These are phyloP conservation scores for Trichocladium antarcticum DNA, from an alignment of 495 filamentous ascomycete species.

Conservation along the genomic window DNA sequence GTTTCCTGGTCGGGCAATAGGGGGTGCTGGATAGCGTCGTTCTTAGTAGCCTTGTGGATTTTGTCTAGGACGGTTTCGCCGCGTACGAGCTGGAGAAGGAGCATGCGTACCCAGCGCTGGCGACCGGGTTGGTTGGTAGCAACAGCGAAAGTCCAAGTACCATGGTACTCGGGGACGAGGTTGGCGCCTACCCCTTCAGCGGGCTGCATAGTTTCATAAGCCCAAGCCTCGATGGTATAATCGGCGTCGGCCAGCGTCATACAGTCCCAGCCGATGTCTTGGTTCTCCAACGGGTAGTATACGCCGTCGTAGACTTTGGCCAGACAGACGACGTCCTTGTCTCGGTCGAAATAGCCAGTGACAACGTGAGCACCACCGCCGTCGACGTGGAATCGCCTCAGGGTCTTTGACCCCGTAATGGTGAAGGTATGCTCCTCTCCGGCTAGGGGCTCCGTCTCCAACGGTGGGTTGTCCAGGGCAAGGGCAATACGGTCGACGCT, in stretches of 20 bases:
- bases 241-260: neutral
- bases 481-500: neutral
- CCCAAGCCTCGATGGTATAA: neutral
- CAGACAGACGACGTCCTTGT: neutral
- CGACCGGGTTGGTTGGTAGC: neutral
- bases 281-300: neutral
- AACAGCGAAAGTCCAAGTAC: neutral
- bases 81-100: neutral
- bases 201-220: neutral
- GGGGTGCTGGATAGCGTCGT: neutral
- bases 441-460: neutral
- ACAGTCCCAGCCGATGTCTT: neutral
- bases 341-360: neutral
- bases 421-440: neutral
- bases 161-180: neutral
- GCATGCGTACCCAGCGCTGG: constrained; percentile 2
- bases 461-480: neutral
- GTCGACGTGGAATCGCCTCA: neutral
- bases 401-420: neutral
- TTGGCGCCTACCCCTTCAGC: neutral
- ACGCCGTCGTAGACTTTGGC: constrained; percentile 2
- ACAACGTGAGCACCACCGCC: neutral
- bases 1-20: neutral
- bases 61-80: neutral
- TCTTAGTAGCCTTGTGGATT: neutral